Base-by-base conservation (phyloP, 164 flowering plant species). In the Aristolochia contorta region DNA sequence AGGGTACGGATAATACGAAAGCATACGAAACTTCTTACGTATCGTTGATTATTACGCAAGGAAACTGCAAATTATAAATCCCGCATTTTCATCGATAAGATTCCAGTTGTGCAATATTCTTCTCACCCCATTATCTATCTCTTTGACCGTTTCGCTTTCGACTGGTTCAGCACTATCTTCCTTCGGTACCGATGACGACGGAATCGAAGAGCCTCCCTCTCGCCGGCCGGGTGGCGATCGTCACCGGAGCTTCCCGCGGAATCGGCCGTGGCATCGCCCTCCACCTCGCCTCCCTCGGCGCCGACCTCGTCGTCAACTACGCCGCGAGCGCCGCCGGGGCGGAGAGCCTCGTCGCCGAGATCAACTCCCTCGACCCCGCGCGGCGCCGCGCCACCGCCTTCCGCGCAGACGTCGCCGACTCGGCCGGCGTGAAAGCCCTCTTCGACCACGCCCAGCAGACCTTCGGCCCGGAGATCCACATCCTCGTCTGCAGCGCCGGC, bases 401-500 rank as follows among this genome's bases (percentile, higher is more conserved):
- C 58, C 50, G 52, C 49, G 84, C 87, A 56, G 81, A 84, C 49
- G 69, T 82, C 12, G 75, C 89, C 45, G 80, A 81, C 32, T 74
- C 83, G 0, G 62, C 47, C 24, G 79, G 79, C 50, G 86, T 84
- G 14, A 77, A 72, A 62, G 53, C 74, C 51, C 79, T 86, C 16
- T 86, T 81, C 69, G 81, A 81, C 65, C 56, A 63, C 12, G 84
- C 86, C 4, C 80, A 84, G 47, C 21, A 54, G 1, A 59, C 60
- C 20, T 84, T 80, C 66, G 57, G 60, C 46, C 61, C 80, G 0
- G 71, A 68, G 12, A 27, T 63, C 47, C 78, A 82, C 62, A 73
- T 84, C 73, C 65, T 84, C 21, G 82, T 86, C 48, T 81, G 80
- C 72, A 74, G 63, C 0, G 93, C 93, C 16, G 89, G 83, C 4